phyloP scores from a whole-genome alignment of 163 green algal species.

The Scenedesmus sp. region DNA sequence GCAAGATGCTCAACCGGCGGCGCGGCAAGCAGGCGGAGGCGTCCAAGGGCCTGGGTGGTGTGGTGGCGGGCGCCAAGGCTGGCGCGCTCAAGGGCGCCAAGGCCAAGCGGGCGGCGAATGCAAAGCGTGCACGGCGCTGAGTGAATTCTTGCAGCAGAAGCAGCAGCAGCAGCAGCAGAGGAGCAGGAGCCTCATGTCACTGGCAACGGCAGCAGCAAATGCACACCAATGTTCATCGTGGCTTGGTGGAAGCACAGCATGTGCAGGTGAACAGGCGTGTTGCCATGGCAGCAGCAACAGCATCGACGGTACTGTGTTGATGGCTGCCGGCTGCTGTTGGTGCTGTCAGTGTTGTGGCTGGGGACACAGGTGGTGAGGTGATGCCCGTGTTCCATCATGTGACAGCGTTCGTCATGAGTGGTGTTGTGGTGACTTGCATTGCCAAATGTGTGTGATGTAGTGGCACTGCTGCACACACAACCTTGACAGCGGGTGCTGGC shows the following conservation, averaged over 20 bases:
- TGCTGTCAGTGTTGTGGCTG: not conserved
- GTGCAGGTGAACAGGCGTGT: not conserved
- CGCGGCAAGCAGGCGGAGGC: conserved; percentile 80
- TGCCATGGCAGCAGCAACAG: not conserved
- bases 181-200: not conserved
- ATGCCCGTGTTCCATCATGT: too few relatives aligned
- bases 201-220: conserved; percentile 11
- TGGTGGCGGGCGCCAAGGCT: conserved; percentile 71
- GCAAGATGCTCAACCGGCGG: conserved; percentile 94
- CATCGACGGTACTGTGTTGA: not conserved
- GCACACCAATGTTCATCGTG: not conserved
- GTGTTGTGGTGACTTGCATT: too few relatives aligned
- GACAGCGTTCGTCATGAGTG: too few relatives aligned
- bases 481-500: too few relatives aligned
- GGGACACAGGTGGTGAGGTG: too few relatives aligned
- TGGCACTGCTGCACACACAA: too few relatives aligned
- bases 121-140: conserved; percentile 24
- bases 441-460: too few relatives aligned
- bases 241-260: too few relatives aligned
- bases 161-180: not conserved
- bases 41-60: conserved; percentile 66
- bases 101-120: conserved; percentile 59
- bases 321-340: not conserved
- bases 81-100: conserved; percentile 77
- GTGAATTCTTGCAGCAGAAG: not conserved